Percentiles rank a stretch among this genome's conserved stretches.
These are phyloP conservation scores for Phytophthora pseudosyringae DNA, from an alignment of 352 stramenopile genomes.

Conservation along the genomic window DNA sequence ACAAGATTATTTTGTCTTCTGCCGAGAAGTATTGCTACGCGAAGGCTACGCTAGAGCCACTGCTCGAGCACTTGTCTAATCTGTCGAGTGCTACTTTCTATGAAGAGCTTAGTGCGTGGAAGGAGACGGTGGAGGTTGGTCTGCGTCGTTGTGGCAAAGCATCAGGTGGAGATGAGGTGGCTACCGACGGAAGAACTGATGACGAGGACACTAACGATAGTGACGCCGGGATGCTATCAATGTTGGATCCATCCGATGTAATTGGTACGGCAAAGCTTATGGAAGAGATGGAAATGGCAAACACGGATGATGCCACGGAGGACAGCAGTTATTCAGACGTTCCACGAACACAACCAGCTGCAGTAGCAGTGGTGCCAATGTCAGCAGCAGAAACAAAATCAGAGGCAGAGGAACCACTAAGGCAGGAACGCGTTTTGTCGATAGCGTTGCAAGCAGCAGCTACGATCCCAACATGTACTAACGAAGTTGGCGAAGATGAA, in stretches of 20 bases:
- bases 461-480: no score
- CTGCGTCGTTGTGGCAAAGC: neutral
- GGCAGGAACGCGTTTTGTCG: no score
- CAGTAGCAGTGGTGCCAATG: no score
- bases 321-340: neutral
- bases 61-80: conserved; percentile 15
- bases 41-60: neutral
- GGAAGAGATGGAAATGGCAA: conserved; percentile 4
- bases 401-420: no score
- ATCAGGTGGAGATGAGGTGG: neutral
- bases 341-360: conserved; percentile 1
- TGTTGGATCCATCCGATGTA: conserved; percentile 6
- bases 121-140: conserved; percentile 13
- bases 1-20: conserved; percentile 7
- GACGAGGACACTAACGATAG: neutral
- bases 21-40: conserved; percentile 14
- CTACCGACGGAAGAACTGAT: no score
- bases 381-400: no score
- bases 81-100: conserved; percentile 14
- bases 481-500: no score
- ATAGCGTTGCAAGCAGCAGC: no score
- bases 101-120: conserved; percentile 4
- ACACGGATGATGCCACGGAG: neutral
- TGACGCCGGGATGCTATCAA: neutral
- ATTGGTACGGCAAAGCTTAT: conserved; percentile 6